Evolutionary conservation across 2,329 filamentous ascomycete species (phyloP), one percentile per base, ranked within the genome.

Genomic region (Paraconiothyrium brasiliense): DNA sequence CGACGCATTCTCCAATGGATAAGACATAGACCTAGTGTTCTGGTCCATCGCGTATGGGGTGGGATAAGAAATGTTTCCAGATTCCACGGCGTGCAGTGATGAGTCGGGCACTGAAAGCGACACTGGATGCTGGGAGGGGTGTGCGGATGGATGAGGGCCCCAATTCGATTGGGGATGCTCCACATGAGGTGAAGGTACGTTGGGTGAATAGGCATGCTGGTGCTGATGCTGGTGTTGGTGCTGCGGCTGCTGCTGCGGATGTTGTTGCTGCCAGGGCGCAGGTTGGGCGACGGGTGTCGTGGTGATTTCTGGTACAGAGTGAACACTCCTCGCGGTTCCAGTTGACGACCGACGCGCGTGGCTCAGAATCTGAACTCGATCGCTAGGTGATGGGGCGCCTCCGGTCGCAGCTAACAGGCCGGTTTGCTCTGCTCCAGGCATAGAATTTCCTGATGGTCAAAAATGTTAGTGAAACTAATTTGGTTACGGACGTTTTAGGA

Each of bases 301-400:
- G 16, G 72, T 71, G 63, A 78, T 75, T 54, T 77, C 76, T 24
- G 76, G 69, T 22, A 78, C 71, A 39, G 76, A 76, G 64, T 78
- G 77, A 16, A 74, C 72, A 61, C 75, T 78, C 47, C 76, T 70
- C n/a, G 76, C 71, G 22, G 75, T 78, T 43, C 75, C 72, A 16
- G 76, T 78, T 37, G 77, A 79, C 13, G 75, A 74, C 59, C 75
- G 71, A 54, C 77, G 68, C 14, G 75, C 72, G 49, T 77, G 75
- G 71, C 73, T 78, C 60, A 78, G 72, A 65, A 79, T 78, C 57
- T 78, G 76, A 49, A 79, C 70, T 46, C 77, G 70, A 61, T 79
- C 77, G 63, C 73, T 78, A 35, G 77, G 76, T n/a, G 76, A 78
- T 16, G 76, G 74, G 24, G 76, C 76, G 48, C 73, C 72, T 71